phyloP scores from a whole-genome alignment of 345 rosid genomes.

The Laguncularia racemosa region DNA sequence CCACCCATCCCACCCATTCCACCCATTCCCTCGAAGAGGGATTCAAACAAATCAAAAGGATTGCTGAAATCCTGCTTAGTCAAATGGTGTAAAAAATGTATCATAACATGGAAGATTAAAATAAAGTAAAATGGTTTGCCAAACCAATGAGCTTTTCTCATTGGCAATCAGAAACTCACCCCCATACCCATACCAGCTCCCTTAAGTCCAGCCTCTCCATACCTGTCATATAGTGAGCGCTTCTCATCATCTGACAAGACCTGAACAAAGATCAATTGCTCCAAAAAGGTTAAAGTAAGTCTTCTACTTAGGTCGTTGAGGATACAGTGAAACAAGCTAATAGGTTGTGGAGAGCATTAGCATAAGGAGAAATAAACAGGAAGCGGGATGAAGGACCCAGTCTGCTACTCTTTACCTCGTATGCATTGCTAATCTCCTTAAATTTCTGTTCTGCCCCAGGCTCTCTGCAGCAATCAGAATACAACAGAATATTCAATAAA shows the following conservation, averaged over 20 bases:
- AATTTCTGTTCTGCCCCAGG: constrained; percentile 87
- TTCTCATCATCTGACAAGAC: constrained; percentile 96
- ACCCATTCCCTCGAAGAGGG: constrained; percentile 85
- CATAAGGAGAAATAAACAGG: no score
- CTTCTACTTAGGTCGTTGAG: no score
- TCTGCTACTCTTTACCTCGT: constrained; percentile 49
- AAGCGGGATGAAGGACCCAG: no score
- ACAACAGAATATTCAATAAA: constrained; percentile 1
- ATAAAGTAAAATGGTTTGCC: background rate
- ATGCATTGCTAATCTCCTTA: constrained; percentile 97
- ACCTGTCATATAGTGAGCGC: constrained; percentile 86
- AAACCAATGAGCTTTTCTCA: background rate
- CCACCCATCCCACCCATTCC: constrained; percentile 76
- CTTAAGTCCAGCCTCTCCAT: constrained; percentile 95
- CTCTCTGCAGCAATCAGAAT: constrained; percentile 45
- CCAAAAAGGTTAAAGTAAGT: background rate
- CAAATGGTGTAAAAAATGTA: background rate
- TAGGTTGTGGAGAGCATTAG: no score
- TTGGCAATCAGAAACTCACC: constrained; percentile 36
- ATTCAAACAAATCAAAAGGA: constrained; percentile 91
- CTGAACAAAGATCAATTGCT: constrained; percentile 30
- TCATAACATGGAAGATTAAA: background rate
- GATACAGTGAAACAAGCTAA: no score
- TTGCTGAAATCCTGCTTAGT: constrained; percentile 80
- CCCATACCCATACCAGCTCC: constrained; percentile 97